phyloP scores from a whole-genome alignment of 2,329 filamentous ascomycete species.

The Pseudogymnoascus sp. region DNA sequence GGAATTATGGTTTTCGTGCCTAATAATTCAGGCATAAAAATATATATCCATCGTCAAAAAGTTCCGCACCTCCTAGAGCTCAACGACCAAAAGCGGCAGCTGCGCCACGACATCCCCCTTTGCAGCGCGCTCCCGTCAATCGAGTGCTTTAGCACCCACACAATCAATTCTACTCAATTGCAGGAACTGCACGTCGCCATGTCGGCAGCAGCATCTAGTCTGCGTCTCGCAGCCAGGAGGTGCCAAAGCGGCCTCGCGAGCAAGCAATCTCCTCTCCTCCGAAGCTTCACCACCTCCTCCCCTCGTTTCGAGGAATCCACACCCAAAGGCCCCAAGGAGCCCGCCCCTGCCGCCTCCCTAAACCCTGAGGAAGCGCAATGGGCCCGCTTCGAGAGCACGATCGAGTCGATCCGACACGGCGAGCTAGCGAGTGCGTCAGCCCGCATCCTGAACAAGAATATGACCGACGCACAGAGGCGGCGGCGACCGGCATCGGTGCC shows the following conservation, averaged over 20 bases:
- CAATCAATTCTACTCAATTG: background rate
- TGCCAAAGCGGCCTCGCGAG: slow-evolving; percentile 16
- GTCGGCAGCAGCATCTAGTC: slow-evolving; percentile 26
- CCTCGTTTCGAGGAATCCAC: background rate
- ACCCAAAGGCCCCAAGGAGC: background rate
- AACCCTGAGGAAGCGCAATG: background rate
- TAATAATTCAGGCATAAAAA: background rate
- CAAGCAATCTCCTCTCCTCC: slow-evolving; percentile 5
- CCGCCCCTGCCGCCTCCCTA: background rate
- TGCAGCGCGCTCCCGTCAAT: slow-evolving; percentile 5
- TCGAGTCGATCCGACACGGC: background rate
- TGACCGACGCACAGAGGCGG: background rate
- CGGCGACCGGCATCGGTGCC: background rate
- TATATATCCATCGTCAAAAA: slow-evolving; percentile 2
- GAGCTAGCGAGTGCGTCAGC: background rate
- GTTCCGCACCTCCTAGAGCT: slow-evolving; percentile 4
- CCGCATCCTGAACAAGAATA: background rate
- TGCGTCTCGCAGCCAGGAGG: slow-evolving; percentile 24
- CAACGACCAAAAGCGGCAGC: slow-evolving; percentile 4
- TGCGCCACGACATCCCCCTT: background rate
- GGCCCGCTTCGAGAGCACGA: background rate
- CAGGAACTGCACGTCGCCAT: slow-evolving; percentile 15
- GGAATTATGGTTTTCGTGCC: background rate
- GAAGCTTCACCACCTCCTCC: slow-evolving; percentile 5
- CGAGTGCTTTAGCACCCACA: background rate